Base-by-base conservation (phyloP, 2,329 filamentous ascomycete genomes). In the Aspergillus sp. region DNA sequence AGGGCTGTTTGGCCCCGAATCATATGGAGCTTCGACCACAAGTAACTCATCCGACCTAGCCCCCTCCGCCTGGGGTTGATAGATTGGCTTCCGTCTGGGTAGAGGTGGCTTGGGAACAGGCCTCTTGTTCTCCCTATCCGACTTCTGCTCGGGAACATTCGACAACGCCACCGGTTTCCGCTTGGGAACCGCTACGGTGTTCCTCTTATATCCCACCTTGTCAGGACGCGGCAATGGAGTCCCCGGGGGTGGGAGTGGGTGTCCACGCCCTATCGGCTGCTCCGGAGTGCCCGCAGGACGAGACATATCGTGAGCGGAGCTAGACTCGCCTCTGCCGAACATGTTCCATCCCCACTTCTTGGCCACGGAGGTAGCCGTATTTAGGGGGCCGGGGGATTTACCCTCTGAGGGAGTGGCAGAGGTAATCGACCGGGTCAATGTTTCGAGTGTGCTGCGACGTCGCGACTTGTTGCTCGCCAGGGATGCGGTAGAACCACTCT, bases 221-320 rank as follows among this genome's bases (percentile, higher is more conserved):
- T 87, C 85, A 1, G 89, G 89, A 45, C 82, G 85, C 2, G 92
- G 92, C 1, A 96, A 81, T 3, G 92, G 92, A 48, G 85, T 88
- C 2, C 92, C 92, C 2, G 90, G 91, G 8, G 92, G 91, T 50
- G 91, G 92, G 17, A 96, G 80, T 1, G 92, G 92, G 67, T 90
- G 89, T 0, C 92, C 92, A 41, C 92, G 85, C 1, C 92, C 92
- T 80, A 96, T 92, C 2, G 92, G 92, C 67, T 91, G 85, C 65
- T 78, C 84, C 65, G 76, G 86, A 74, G 62, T 86, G 49, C 73
- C 75, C 7, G 76, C 72, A 60, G 72, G 66, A 38, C 71, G 67
- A 51, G 74, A 72, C 4, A 72, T 74, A 25, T 82, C 81, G 13
- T 74, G 76, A 12, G 79, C 76, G 3, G 72, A 72, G 36, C 71